Evolutionary conservation across 371 early-diverging fungal genomes (phyloP).

Genomic region (Syncephalis plumigaleata): DNA sequence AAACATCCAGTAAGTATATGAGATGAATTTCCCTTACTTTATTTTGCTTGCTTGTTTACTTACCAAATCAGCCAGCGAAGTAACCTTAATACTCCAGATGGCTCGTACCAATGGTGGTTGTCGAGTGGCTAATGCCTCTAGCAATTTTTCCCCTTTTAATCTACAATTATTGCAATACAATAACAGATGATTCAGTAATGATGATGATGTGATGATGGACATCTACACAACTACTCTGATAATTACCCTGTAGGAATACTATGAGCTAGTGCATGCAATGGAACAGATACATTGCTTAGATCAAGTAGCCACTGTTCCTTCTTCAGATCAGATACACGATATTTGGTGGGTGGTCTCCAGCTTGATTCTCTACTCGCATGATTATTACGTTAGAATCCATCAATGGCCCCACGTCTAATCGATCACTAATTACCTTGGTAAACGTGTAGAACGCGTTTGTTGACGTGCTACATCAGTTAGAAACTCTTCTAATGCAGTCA

Average conservation of each 20-base stretch:
- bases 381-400: background rate
- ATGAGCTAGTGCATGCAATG: background rate
- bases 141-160: constrained; percentile 41
- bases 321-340: constrained; percentile 29
- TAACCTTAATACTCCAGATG: constrained; percentile 52
- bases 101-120: constrained; percentile 49
- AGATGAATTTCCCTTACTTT: no score
- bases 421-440: background rate
- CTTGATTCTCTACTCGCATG: constrained; percentile 19
- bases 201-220: background rate
- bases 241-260: constrained; percentile 20
- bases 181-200: background rate
- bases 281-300: background rate
- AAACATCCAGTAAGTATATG: no score
- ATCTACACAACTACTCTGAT: background rate
- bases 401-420: background rate
- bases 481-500: background rate
- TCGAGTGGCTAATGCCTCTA: constrained; percentile 36
- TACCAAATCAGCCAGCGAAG: constrained; percentile 10
- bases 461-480: background rate
- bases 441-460: background rate
- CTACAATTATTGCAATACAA: constrained; percentile 1
- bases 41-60: background rate
- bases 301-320: constrained; percentile 18
- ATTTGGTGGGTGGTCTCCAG: constrained; percentile 33